Conservation (phyloP, 2,329 filamentous ascomycete genomes). For the Cercospora sp. region DNA sequence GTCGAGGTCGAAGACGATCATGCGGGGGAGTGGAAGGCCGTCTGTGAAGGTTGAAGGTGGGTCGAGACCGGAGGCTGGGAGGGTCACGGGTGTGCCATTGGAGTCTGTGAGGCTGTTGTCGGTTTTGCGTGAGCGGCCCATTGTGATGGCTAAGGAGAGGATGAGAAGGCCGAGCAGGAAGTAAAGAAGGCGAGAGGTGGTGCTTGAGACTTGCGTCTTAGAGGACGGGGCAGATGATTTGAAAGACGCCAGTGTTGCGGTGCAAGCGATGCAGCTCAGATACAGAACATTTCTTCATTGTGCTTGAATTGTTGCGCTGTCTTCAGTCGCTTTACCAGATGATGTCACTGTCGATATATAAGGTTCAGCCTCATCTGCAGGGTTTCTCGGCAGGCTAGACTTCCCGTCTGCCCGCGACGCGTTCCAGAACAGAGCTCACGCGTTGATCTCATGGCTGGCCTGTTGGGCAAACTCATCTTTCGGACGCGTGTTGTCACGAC, state of each 20-base stretch:
- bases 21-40: conserved; percentile 70
- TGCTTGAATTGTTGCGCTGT: neutral
- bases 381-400: neutral
- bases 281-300: neutral
- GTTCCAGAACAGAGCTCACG: neutral
- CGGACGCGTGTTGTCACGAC: neutral
- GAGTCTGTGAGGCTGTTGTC: conserved; percentile 16
- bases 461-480: neutral
- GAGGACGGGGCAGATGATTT: neutral
- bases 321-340: neutral
- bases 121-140: conserved; percentile 21
- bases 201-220: neutral
- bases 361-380: neutral
- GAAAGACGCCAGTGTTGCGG: conserved; percentile 7
- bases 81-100: conserved; percentile 39
- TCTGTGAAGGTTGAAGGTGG: conserved; percentile 61
- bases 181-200: neutral
- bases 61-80: conserved; percentile 39
- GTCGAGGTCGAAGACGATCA: conserved; percentile 93
- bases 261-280: neutral
- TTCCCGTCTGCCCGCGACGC: neutral
- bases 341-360: neutral
- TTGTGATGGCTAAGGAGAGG: conserved; percentile 21
- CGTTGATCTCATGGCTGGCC: neutral
- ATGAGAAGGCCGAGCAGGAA: conserved; percentile 15